These are phyloP conservation scores for Steccherinum ochraceum DNA, from an alignment of 768 basidiomycete genomes.

Conservation along the genomic window DNA sequence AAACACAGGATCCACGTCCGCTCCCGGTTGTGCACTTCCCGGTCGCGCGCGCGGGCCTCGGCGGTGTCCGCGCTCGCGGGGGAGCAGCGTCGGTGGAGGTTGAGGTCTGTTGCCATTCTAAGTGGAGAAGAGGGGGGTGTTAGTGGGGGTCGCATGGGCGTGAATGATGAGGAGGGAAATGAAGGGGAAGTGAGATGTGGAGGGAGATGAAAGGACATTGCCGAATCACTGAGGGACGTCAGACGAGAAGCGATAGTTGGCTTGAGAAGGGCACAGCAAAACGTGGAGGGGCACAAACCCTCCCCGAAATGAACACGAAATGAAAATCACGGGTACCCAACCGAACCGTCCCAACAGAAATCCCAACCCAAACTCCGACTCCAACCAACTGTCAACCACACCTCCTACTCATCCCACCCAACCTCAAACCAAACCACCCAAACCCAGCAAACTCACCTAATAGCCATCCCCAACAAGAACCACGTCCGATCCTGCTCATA, in stretches of 20 bases:
- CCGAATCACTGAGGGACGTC: too few species aligned
- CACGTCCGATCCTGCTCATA: slow-evolving; percentile 97
- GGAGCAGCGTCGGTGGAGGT: slow-evolving; percentile 83
- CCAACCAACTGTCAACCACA: too few species aligned
- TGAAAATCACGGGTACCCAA: too few species aligned
- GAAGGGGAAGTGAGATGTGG: not conserved
- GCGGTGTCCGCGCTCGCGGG: slow-evolving; percentile 55
- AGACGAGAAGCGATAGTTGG: too few species aligned
- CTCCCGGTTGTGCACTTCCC: slow-evolving; percentile 90
- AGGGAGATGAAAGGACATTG: not conserved
- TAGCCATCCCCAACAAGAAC: slow-evolving; percentile 82
- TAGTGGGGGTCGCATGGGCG: not conserved
- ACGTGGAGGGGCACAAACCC: too few species aligned
- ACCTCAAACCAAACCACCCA: too few species aligned
- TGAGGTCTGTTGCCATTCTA: slow-evolving; percentile 94
- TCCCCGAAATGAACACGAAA: too few species aligned
- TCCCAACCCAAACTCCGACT: too few species aligned
- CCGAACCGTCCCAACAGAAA: too few species aligned
- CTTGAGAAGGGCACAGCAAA: too few species aligned
- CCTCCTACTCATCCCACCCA: too few species aligned
- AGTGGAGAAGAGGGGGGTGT: not conserved
- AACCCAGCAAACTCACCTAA: slow-evolving; percentile 55
- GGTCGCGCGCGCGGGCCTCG: slow-evolving; percentile 74
- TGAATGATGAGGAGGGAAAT: too few species aligned
- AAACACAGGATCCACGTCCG: slow-evolving; percentile 91